phyloP scores from a whole-genome alignment of 1,284 basidiomycete species.

The Inonotus obliquus region DNA sequence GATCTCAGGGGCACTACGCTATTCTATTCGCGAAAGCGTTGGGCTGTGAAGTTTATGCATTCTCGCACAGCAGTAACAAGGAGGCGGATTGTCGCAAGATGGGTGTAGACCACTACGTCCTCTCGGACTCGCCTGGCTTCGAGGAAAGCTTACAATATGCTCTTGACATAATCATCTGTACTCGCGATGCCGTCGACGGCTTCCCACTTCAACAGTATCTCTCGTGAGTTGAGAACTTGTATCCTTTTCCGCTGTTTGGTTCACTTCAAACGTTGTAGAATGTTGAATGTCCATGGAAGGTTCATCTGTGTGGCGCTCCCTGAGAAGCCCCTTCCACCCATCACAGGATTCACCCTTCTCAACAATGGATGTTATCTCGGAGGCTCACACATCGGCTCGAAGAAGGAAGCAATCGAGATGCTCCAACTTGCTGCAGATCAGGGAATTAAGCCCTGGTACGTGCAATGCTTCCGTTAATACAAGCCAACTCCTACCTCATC shows the following conservation, averaged over 20 bases:
- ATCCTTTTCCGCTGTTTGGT: neutral
- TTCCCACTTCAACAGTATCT: slow-evolving; percentile 33
- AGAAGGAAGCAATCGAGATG: slow-evolving; percentile 59
- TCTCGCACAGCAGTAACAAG: slow-evolving; percentile 61
- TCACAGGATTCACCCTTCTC: slow-evolving; percentile 34
- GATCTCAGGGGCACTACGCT: slow-evolving; percentile 42
- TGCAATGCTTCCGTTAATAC: neutral
- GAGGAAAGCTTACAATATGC: slow-evolving; percentile 37
- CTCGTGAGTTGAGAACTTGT: slow-evolving; percentile 5
- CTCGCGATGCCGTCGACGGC: slow-evolving; percentile 30
- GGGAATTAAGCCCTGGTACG: slow-evolving; percentile 40
- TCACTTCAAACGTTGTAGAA: slow-evolving; percentile 27
- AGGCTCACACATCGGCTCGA: slow-evolving; percentile 55
- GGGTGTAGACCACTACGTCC: slow-evolving; percentile 52
- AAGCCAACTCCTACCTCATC: neutral
- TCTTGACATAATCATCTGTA: slow-evolving; percentile 62
- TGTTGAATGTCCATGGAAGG: slow-evolving; percentile 47
- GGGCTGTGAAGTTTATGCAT: slow-evolving; percentile 59
- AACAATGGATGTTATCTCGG: slow-evolving; percentile 36
- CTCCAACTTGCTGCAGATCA: slow-evolving; percentile 53
- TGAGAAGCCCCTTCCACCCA: slow-evolving; percentile 38
- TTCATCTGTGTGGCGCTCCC: slow-evolving; percentile 54
- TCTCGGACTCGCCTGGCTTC: slow-evolving; percentile 43
- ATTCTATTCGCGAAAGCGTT: slow-evolving; percentile 55
- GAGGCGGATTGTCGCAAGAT: slow-evolving; percentile 60